Conservation (phyloP, 2,329 filamentous ascomycete genomes). For the Pezizomycotina sp. region DNA sequence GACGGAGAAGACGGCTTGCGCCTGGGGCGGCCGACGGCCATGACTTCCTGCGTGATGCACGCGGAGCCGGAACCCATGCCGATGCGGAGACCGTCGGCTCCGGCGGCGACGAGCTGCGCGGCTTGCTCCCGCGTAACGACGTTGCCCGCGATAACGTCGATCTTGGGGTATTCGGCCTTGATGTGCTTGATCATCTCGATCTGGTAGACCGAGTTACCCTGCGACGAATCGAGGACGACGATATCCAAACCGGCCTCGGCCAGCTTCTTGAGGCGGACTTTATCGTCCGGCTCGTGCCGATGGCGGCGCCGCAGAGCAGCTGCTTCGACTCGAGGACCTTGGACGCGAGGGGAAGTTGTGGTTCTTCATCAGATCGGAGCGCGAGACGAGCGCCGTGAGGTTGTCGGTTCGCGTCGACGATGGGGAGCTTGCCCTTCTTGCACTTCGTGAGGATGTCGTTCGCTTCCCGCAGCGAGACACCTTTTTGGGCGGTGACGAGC, state of each 20-base stretch:
- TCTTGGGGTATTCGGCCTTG: conserved; percentile 66
- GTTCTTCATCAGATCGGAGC: conserved; percentile 97
- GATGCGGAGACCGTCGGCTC: conserved; percentile 90
- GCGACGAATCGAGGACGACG: conserved; percentile 86
- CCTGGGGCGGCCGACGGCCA: conserved; percentile 94
- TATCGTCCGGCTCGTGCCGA: conserved; percentile 94
- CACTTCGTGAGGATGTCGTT: conserved; percentile 87
- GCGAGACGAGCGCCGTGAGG: conserved; percentile 77
- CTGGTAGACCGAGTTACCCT: conserved; percentile 98
- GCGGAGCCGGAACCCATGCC: conserved; percentile 97
- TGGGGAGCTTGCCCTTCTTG: conserved; percentile 96
- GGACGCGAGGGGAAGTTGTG: conserved; percentile 90
- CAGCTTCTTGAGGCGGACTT: conserved; percentile 65
- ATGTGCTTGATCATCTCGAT: conserved; percentile 96
- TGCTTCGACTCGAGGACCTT: conserved; percentile 96
- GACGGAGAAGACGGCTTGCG: conserved; percentile 80
- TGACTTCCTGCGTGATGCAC: conserved; percentile 98
- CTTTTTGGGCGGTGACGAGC: conserved; percentile 69
- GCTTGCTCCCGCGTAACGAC: conserved; percentile 96
- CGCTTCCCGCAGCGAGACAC: conserved; percentile 71
- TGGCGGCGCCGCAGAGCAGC: conserved; percentile 83
- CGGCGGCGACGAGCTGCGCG: conserved; percentile 75
- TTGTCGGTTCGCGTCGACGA: conserved; percentile 70
- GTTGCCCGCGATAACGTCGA: conserved; percentile 96
- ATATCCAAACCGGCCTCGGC: conserved; percentile 92